These are phyloP conservation scores for Cicer judaicum DNA, from an alignment of 306 rosid genomes.

Conservation along the genomic window DNA sequence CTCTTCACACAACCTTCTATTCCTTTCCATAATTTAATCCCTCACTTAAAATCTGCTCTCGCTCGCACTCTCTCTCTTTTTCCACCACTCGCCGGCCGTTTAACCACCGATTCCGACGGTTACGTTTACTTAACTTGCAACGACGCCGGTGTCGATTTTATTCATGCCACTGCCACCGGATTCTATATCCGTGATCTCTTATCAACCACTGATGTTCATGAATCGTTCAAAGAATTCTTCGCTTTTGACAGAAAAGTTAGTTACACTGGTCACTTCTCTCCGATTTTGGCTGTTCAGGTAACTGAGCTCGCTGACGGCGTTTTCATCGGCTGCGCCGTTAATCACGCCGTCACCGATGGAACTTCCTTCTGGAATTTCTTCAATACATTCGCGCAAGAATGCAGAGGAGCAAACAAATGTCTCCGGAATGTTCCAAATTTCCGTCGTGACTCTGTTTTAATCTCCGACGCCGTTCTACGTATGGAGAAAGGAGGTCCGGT, in stretches of 20 bases:
- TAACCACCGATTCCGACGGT: conserved; percentile 62
- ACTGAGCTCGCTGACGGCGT: conserved; percentile 78
- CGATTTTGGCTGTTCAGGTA: conserved; percentile 75
- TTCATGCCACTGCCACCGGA: conserved; percentile 53
- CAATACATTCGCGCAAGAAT: conserved; percentile 77
- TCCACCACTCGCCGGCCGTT: conserved; percentile 89
- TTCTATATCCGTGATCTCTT: conserved; percentile 52
- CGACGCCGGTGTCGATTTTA: conserved; percentile 77
- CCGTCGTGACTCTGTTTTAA: conserved; percentile 55
- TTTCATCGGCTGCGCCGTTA: conserved; percentile 75
- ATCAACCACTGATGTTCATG: conserved; percentile 52
- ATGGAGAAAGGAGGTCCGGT: conserved; percentile 73
- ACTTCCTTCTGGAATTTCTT: conserved; percentile 97
- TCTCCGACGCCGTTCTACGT: conserved; percentile 64
- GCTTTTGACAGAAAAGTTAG: conserved; percentile 71
- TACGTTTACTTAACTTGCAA: conserved; percentile 68
- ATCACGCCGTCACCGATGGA: conserved; percentile 83
- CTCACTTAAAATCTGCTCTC: conserved; percentile 59
- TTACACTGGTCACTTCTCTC: conserved; percentile 65
- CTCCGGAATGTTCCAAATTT: conserved; percentile 64
- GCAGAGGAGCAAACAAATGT: conserved; percentile 40
- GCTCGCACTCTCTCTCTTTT: conserved; percentile 70
- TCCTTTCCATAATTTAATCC: conserved; percentile 45
- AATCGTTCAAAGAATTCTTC: conserved; percentile 61
- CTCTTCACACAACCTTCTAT: conserved; percentile 70